A percentile compares a stretch with the other conserved stretches of the same genome.
phyloP scores from a whole-genome alignment of 495 filamentous ascomycete genomes.

The Daldinia grandis region DNA sequence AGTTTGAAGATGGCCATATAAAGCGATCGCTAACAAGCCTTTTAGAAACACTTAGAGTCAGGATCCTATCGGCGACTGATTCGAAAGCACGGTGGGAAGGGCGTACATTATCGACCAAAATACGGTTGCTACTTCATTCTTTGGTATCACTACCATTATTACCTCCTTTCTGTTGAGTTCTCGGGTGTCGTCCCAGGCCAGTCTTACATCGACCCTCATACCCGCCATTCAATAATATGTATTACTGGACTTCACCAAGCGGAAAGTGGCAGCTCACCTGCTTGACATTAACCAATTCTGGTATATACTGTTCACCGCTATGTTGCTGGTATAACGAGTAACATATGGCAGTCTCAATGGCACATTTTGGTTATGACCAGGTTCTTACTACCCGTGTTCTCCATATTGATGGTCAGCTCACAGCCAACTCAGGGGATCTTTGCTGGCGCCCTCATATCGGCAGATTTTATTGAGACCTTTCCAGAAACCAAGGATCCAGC shows the following conservation, averaged over 20 bases:
- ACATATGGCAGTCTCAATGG: constrained; percentile 43
- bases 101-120: constrained; percentile 6
- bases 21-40: constrained; percentile 20
- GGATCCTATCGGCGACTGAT: constrained; percentile 2
- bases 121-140: constrained; percentile 13
- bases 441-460: constrained; percentile 45
- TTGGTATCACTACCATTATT: not conserved
- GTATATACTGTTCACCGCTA: constrained; percentile 36
- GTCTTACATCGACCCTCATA: constrained; percentile 24
- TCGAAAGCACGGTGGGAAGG: not conserved
- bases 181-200: constrained; percentile 1
- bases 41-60: constrained; percentile 6
- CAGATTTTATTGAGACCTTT: constrained; percentile 45
- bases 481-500: constrained; percentile 44
- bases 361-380: constrained; percentile 49
- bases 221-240: constrained; percentile 22
- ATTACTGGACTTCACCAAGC: constrained; percentile 20
- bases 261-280: constrained; percentile 37
- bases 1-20: constrained; percentile 21
- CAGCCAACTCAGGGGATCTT: constrained; percentile 42
- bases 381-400: constrained; percentile 18
- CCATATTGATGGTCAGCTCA: constrained; percentile 22
- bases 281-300: constrained; percentile 29
- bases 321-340: constrained; percentile 23
- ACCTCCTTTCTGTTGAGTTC: not conserved